Conservation (phyloP, 106 monocot species). For the Vanilla planifolia region DNA sequence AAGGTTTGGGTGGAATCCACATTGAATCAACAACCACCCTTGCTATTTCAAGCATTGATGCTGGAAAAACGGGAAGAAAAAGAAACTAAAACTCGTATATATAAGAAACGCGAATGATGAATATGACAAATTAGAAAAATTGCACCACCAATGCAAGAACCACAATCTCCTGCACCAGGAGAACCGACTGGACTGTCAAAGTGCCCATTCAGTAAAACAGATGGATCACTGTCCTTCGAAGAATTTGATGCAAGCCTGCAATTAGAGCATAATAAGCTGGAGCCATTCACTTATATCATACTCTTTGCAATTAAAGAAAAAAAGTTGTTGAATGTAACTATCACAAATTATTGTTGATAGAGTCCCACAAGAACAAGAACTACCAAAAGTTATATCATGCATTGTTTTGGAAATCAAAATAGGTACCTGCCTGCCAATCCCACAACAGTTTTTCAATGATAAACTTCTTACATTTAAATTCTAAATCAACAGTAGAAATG, state of each 20-base stretch:
- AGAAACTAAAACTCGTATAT: not conserved
- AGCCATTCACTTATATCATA: too few relatives aligned
- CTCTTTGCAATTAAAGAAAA: too few relatives aligned
- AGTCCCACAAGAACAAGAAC: too few relatives aligned
- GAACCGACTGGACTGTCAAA: constrained; percentile 96
- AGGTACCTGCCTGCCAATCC: too few relatives aligned
- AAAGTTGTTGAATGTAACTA: too few relatives aligned
- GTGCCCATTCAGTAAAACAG: constrained; percentile 90
- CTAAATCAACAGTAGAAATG: too few relatives aligned
- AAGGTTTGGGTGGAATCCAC: constrained; percentile 90
- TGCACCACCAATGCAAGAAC: constrained; percentile 94
- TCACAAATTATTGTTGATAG: too few relatives aligned
- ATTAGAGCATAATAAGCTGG: not conserved
- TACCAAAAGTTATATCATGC: too few relatives aligned
- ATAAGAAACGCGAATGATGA: not conserved
- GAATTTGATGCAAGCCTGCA: constrained; percentile 75
- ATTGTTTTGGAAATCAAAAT: too few relatives aligned
- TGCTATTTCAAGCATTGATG: constrained; percentile 96
- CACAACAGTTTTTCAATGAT: too few relatives aligned
- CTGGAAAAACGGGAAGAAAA: constrained; percentile 53
- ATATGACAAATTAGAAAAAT: not conserved
- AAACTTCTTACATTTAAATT: too few relatives aligned
- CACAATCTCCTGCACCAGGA: constrained; percentile 95
- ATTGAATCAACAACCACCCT: constrained; percentile 82
- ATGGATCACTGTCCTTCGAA: constrained; percentile 55